phyloP scores from a whole-genome alignment of 139 green algal species.

The Chlamydomonas schloesseri region DNA sequence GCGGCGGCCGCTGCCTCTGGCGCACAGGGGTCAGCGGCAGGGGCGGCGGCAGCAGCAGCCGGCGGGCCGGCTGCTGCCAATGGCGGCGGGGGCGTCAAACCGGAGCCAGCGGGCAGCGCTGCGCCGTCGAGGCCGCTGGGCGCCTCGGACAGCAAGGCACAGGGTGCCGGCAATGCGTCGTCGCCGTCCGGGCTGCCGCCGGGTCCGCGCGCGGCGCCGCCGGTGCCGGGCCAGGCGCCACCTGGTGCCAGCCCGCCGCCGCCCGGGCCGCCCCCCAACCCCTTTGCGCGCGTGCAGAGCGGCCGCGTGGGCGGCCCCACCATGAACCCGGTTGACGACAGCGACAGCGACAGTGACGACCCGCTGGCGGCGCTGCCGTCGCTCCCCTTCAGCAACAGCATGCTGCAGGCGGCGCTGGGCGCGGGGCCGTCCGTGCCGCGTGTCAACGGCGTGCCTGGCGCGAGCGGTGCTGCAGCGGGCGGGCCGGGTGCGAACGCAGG shows the following conservation, averaged over 20 bases:
- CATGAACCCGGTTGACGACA: not conserved
- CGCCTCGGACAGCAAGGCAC: too few relatives aligned
- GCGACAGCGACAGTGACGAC: conserved; percentile 16
- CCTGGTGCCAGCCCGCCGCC: conserved; percentile 6
- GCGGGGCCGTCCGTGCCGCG: not conserved
- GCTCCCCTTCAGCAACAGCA: conserved; percentile 9
- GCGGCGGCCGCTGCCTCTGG: not conserved
- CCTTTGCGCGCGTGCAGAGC: conserved; percentile 32
- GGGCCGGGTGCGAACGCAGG: not conserved
- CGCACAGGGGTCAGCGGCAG: not conserved
- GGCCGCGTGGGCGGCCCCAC: not conserved
- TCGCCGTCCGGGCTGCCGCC: not conserved
- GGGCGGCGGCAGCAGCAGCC: not conserved
- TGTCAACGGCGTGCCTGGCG: not conserved
- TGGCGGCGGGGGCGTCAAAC: not conserved
- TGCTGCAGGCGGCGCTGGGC: conserved; percentile 18
- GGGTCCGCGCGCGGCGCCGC: conserved; percentile 15
- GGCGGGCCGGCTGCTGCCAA: not conserved
- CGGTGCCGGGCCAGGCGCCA: conserved; percentile 21
- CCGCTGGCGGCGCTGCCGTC: conserved; percentile 17
- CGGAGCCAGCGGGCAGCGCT: not conserved
- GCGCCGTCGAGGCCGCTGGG: too few relatives aligned
- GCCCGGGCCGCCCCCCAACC: conserved; percentile 31
- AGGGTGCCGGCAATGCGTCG: too few relatives aligned
- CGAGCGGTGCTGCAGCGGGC: not conserved